phyloP scores from a whole-genome alignment of 331 rosid genomes.

The Stylosanthes scabra region DNA sequence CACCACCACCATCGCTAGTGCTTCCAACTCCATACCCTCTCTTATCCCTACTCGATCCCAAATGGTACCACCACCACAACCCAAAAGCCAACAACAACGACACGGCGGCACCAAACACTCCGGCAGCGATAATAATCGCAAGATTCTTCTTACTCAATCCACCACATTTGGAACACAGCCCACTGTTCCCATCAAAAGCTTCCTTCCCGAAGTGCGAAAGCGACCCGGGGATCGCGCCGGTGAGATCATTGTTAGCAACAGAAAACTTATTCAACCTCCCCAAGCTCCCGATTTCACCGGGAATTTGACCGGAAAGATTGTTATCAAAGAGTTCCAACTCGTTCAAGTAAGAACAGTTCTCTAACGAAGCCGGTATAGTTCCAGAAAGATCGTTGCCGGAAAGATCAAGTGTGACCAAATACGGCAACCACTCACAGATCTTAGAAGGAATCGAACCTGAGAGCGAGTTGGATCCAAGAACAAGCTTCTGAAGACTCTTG shows the following conservation, averaged over 20 bases:
- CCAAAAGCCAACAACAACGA: conserved; percentile 81
- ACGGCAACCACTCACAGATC: conserved; percentile 79
- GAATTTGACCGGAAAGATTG: conserved; percentile 66
- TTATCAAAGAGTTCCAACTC: conserved; percentile 57
- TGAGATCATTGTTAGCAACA: conserved; percentile 69
- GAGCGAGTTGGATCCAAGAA: conserved; percentile 69
- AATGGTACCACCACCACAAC: conserved; percentile 94
- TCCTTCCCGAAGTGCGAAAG: conserved; percentile 45
- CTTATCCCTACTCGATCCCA: conserved; percentile 50
- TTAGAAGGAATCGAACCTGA: conserved; percentile 61
- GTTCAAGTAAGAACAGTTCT: conserved; percentile 65
- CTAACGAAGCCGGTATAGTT: conserved; percentile 59
- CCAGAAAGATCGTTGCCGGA: conserved; percentile 66
- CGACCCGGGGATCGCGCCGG: conserved; percentile 62
- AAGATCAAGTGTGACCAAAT: conserved; percentile 67
- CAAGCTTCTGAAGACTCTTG: conserved; percentile 59
- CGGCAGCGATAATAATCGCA: conserved; percentile 88
- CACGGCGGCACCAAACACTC: conserved; percentile 91
- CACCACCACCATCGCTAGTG: conserved; percentile 39
- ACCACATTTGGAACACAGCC: conserved; percentile 82
- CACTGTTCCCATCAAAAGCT: conserved; percentile 72
- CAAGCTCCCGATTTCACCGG: conserved; percentile 60
- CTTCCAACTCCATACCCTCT: conserved; percentile 46
- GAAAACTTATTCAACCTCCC: conserved; percentile 64
- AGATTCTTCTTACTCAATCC: conserved; percentile 85